Evolutionary conservation across 108 stramenopile genomes (phyloP), one percentile per base, ranked within the genome.

Genomic region (Pinguiococcus pyrenoidosus): DNA sequence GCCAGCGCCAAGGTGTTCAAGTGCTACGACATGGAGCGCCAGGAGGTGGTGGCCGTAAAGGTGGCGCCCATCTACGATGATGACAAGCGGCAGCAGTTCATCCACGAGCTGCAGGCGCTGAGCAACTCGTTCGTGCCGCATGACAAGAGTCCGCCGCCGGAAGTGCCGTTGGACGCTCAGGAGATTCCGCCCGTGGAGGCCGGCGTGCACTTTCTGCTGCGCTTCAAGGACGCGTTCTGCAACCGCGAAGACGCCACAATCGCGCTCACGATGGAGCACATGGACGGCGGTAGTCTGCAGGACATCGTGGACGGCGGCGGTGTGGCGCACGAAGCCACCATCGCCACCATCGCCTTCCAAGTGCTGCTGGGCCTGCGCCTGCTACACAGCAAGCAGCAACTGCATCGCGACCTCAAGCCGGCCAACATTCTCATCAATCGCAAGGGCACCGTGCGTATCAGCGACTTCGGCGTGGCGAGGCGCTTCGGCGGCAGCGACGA

Each of bases 331-430:
- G 74, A 75, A 26, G 37, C 3, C 9, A 35, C 25, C 34, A 42
- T 79, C n/a, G 71, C 69, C 0, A 49, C 46, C 2, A 65, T 77
- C 6, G 65, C 74, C 1, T 20, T 29, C 10, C 51, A 62, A 14
- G 48, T 44, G 5, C 20, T 79, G 27, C 36, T 28, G 36, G 78
- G 76, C 14, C 34, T 79, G 23, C 12, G n/a, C 23, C 69, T 56
- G 39, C 37, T 79, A 27, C 78, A 79, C 54, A 29, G 30, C 9
- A 24, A 28, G 12, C 40, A 47, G 8, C 70, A 76, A 23, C 52
- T 79, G 6, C 78, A 79, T 44, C 70, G 78, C n/a, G 78, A 79
- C 58, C 51, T 79, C 24, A 79, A 79, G 59, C 78, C 78, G 9
- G 66, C 53, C 10, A 79, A 79, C 54, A 26, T 79, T 2, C 49